Base-by-base conservation (phyloP, 2,329 filamentous ascomycete genomes). In the Paecilomyces dactylethromorphus region DNA sequence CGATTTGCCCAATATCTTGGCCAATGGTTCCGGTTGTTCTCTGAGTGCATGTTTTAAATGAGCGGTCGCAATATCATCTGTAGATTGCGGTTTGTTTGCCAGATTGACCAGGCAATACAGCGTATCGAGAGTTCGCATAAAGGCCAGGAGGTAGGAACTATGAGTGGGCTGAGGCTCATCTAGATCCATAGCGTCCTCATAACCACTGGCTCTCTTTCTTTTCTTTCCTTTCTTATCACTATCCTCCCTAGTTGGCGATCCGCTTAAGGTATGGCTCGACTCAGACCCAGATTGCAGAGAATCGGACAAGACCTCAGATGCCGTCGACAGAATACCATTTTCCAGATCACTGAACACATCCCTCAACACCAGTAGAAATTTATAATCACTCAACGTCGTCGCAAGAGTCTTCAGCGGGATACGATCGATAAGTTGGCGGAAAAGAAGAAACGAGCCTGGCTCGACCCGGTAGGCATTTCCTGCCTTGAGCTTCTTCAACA, bases 341-440 rank as follows among this genome's bases (percentile, higher is more conserved):
- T 69, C 67, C 63, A 77, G 63, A 55, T 91, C 87, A 54, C 84
- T 80, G 54, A 92, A 74, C 0, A 87, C 84, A 65, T 85, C 82
- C 65, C 87, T 84, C 50, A 95, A 71, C 10, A 91, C 82, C 0
- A 76, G 74, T 33, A 89, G 75, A 56, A 95, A 90, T 53, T 84
- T 82, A 58, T 87, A 81, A 59, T 92, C 87, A 22, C 84, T 86
- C 6, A 96, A 79, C 3, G 89, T 85, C 59, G 86, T 86, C 8
- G 90, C 89, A 24, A 90, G 79, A 11, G 85, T 87, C 53, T 88
- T 86, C 0, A 86, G 77, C 0, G 90, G 87, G 18, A 93, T 84
- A n/a, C 85, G 80, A 65, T 87, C 85, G 56, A 89, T 79, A 1
- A 90, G 77, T 78, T 86, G 85, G 74, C 84, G 79, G 58, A 89